A percentile compares a stretch with the other conserved stretches of the same genome.
phyloP scores from a whole-genome alignment of 129 eudicot genomes.

The Arctium lappa region DNA sequence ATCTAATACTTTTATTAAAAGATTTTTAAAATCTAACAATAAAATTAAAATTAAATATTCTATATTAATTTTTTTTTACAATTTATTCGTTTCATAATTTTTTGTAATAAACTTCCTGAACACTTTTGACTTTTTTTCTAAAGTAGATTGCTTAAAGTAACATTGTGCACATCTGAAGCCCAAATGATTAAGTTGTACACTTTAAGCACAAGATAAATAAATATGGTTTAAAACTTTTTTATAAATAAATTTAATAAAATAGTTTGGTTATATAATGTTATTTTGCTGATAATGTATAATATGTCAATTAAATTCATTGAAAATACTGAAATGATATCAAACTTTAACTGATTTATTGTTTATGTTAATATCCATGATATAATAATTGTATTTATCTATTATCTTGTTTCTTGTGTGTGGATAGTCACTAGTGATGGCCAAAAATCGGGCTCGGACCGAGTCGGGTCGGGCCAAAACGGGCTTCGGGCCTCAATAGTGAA shows the following conservation, averaged over 20 bases:
- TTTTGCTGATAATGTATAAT: not conserved
- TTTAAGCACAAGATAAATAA: constrained; percentile 37
- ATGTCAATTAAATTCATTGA: not conserved
- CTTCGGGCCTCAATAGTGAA: too few relatives aligned
- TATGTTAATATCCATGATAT: not conserved
- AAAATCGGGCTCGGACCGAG: too few relatives aligned
- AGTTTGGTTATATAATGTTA: not conserved
- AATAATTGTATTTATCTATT: too few relatives aligned
- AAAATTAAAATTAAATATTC: too few relatives aligned
- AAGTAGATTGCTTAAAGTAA: constrained; percentile 32
- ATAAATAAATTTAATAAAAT: not conserved
- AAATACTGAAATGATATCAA: too few relatives aligned
- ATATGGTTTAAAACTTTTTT: not conserved
- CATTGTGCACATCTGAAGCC: constrained; percentile 14
- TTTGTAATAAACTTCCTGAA: constrained; percentile 7
- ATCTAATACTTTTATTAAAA: too few relatives aligned
- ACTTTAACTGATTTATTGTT: too few relatives aligned
- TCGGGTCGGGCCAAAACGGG: too few relatives aligned
- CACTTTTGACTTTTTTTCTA: constrained; percentile 1
- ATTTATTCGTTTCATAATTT: not conserved
- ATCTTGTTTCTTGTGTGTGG: not conserved
- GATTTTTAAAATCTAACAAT: too few relatives aligned
- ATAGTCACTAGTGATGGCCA: too few relatives aligned
- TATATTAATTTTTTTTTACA: too few relatives aligned
- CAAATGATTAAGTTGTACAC: constrained; percentile 35